A percentile compares a stretch with the other conserved stretches of the same genome.
Evolutionary conservation across 2,329 filamentous ascomycete genomes (phyloP).

Genomic region (Drechslerella dactyloides): DNA sequence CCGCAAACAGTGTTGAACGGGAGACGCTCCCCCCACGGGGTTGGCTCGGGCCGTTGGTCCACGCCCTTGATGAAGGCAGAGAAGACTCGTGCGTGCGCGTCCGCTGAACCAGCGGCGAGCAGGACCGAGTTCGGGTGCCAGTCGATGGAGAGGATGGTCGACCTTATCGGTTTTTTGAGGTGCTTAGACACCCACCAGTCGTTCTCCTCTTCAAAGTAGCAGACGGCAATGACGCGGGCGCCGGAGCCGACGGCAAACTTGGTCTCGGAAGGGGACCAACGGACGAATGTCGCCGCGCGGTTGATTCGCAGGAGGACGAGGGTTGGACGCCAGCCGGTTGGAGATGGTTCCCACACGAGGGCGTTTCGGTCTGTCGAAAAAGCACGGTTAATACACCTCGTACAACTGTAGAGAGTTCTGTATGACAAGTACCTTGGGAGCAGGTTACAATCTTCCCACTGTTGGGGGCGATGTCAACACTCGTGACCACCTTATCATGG

Average conservation of each 20-base stretch:
- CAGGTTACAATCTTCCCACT: conserved; percentile 96
- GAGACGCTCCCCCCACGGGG: conserved; percentile 90
- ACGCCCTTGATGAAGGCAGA: conserved; percentile 96
- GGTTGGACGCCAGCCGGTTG: conserved; percentile 92
- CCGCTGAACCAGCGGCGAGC: conserved; percentile 91
- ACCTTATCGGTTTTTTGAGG: conserved; percentile 97
- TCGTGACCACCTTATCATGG: conserved; percentile 95
- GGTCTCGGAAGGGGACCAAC: conserved; percentile 94
- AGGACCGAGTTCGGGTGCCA: conserved; percentile 99
- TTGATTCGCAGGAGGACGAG: conserved; percentile 96
- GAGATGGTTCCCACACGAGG: conserved; percentile 95
- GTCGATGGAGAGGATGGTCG: conserved; percentile 89
- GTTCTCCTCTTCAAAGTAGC: conserved; percentile 99
- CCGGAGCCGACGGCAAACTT: conserved; percentile 98
- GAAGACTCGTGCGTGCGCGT: conserved; percentile 93
- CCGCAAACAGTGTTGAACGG: conserved; percentile 99
- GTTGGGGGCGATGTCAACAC: conserved; percentile 90
- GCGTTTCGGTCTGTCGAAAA: conserved; percentile 80
- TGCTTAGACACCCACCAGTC: conserved; percentile 99
- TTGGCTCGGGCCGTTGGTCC: conserved; percentile 82
- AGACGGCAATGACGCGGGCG: conserved; percentile 91
- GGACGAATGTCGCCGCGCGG: conserved; percentile 91
- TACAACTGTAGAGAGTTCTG: conserved; percentile 9
- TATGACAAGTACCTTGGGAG: conserved; percentile 73
- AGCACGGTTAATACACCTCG: background rate